These are phyloP conservation scores for Dioszegia crocea DNA, from an alignment of 768 basidiomycete species.

Conservation along the genomic window DNA sequence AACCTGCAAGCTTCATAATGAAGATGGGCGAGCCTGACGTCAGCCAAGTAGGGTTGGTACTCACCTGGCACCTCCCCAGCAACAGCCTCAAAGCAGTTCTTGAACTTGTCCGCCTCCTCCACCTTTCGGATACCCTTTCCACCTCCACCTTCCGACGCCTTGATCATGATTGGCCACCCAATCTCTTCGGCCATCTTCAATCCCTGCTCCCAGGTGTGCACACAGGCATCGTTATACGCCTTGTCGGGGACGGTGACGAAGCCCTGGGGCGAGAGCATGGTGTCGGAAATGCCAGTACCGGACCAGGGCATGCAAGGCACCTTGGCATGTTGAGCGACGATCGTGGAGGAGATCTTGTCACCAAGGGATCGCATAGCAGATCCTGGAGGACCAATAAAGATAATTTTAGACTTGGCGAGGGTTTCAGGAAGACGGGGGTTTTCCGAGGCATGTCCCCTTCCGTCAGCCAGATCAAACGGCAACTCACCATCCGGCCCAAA, in stretches of 20 bases:
- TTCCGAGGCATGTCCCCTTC: slow-evolving; percentile 89
- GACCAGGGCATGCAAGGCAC: slow-evolving; percentile 99
- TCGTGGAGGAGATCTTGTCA: slow-evolving; percentile 99
- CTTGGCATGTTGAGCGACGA: slow-evolving; percentile 91
- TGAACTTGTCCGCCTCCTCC: slow-evolving; percentile 77
- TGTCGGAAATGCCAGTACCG: slow-evolving; percentile 86
- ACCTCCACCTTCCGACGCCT: slow-evolving; percentile 97
- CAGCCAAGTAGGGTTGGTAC: slow-evolving; percentile 49
- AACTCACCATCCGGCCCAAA: slow-evolving; percentile 92
- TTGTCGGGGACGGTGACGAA: slow-evolving; percentile 92
- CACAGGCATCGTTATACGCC: slow-evolving; percentile 82
- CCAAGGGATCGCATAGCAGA: slow-evolving; percentile 98
- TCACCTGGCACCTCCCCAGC: slow-evolving; percentile 92
- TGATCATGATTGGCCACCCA: slow-evolving; percentile 98
- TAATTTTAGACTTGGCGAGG: slow-evolving; percentile 86
- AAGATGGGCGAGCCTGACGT: slow-evolving; percentile 90
- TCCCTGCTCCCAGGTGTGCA: slow-evolving; percentile 81
- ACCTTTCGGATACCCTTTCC: slow-evolving; percentile 99
- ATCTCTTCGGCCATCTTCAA: slow-evolving; percentile 76
- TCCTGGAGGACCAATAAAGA: slow-evolving; percentile 98
- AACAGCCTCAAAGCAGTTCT: slow-evolving; percentile 89
- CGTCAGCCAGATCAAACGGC: not conserved
- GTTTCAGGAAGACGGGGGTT: slow-evolving; percentile 95
- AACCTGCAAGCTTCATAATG: slow-evolving; percentile 98
- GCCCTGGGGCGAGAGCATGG: slow-evolving; percentile 73